These are phyloP conservation scores for Escovopsis sp. DNA, from an alignment of 2,329 filamentous ascomycete genomes.

Conservation along the genomic window DNA sequence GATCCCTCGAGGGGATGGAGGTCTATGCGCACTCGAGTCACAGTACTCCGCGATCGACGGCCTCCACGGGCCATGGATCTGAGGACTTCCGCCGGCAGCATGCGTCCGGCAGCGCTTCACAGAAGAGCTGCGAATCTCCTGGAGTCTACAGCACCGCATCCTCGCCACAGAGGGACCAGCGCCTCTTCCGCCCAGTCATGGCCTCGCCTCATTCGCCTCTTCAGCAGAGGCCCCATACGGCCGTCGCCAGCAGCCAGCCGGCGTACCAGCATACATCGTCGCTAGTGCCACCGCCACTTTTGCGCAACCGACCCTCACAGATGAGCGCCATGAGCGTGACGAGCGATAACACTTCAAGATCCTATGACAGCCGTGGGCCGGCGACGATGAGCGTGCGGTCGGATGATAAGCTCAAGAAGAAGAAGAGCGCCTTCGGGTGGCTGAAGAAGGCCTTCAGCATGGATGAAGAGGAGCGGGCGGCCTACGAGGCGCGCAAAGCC, in stretches of 20 bases:
- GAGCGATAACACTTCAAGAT: slow-evolving; percentile 35
- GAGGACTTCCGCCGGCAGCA: slow-evolving; percentile 26
- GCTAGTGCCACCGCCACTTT: slow-evolving; percentile 21
- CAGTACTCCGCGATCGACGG: slow-evolving; percentile 16
- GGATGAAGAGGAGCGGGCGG: slow-evolving; percentile 45
- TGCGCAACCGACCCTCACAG: slow-evolving; percentile 35
- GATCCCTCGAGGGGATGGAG: slow-evolving; percentile 7
- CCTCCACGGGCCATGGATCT: slow-evolving; percentile 27
- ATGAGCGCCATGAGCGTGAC: slow-evolving; percentile 41
- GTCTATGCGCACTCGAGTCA: slow-evolving; percentile 11
- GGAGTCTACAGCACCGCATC: slow-evolving; percentile 11
- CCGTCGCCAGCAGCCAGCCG: slow-evolving; percentile 16
- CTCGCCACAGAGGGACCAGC: slow-evolving; percentile 24
- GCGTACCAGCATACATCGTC: slow-evolving; percentile 15
- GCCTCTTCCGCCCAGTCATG: slow-evolving; percentile 45
- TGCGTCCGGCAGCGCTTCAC: slow-evolving; percentile 17
- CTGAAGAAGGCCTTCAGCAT: slow-evolving; percentile 52
- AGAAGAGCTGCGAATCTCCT: slow-evolving; percentile 14
- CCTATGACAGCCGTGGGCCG: slow-evolving; percentile 20
- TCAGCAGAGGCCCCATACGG: slow-evolving; percentile 42
- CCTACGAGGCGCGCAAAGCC: slow-evolving; percentile 40
- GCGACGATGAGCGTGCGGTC: slow-evolving; percentile 13
- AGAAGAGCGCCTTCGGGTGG: slow-evolving; percentile 53
- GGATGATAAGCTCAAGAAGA: slow-evolving; percentile 40
- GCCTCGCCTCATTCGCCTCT: slow-evolving; percentile 49